phyloP scores from a whole-genome alignment of 495 filamentous ascomycete genomes.

The Aspergillus sparsus region DNA sequence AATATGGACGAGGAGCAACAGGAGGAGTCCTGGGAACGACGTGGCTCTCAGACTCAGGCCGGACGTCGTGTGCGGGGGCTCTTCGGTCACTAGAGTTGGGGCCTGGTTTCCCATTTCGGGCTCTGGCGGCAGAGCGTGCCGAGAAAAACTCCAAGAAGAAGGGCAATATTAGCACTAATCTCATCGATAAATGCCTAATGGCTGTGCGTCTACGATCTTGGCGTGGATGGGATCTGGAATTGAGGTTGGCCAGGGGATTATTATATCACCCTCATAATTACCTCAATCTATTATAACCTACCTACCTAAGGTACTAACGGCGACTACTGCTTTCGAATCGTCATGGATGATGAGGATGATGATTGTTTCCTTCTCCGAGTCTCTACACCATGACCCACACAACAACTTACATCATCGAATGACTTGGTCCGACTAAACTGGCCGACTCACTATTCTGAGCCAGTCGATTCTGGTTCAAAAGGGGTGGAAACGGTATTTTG shows the following conservation, averaged over 20 bases:
- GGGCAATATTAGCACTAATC: not conserved
- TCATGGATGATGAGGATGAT: no score
- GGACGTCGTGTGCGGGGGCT: conserved; percentile 12
- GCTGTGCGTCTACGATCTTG: conserved; percentile 14
- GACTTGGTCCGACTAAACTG: conserved; percentile 6
- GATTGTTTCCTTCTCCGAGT: no score
- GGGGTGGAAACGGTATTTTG: not conserved
- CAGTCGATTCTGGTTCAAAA: not conserved
- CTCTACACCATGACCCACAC: conserved; percentile 10
- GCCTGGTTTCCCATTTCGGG: not conserved
- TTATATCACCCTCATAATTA: no score
- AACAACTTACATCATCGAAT: conserved; percentile 19
- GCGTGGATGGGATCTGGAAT: not conserved
- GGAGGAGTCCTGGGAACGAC: conserved; percentile 5
- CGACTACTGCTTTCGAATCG: no score
- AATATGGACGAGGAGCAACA: not conserved
- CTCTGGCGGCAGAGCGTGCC: conserved; percentile 10
- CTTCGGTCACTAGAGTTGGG: conserved; percentile 4
- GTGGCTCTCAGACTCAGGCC: not conserved
- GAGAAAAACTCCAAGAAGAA: conserved; percentile 18
- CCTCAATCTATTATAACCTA: no score
- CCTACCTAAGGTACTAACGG: no score
- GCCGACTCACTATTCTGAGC: not conserved
- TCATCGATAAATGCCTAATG: conserved; percentile 7
- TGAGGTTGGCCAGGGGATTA: no score